A percentile compares a stretch with the other conserved stretches of the same genome.
Conservation (phyloP, 306 rosid species). For the Glycyrrhiza uralensis region DNA sequence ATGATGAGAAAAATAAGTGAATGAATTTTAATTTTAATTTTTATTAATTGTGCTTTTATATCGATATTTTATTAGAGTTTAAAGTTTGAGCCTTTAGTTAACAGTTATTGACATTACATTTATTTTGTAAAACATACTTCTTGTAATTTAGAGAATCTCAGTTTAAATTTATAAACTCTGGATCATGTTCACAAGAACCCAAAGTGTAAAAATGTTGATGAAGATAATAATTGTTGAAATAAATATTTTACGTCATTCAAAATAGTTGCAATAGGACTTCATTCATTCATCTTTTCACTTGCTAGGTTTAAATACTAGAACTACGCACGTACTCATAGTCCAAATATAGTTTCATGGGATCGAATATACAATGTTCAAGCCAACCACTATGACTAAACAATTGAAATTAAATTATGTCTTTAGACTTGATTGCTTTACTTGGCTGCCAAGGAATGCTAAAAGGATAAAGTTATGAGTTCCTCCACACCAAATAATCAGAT, state of each 20-base stretch:
- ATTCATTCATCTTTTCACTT: background rate
- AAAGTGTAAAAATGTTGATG: too few species aligned
- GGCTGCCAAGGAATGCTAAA: background rate
- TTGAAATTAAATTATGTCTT: background rate
- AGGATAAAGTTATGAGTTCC: background rate
- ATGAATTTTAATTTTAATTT: too few species aligned
- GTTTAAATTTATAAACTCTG: background rate
- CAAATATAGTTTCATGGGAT: too few species aligned
- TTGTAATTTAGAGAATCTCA: background rate
- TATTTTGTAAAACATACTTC: too few species aligned
- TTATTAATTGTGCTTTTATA: too few species aligned
- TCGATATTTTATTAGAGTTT: too few species aligned
- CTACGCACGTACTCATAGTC: too few species aligned
- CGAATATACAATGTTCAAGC: background rate
- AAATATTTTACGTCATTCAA: background rate
- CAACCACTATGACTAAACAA: background rate
- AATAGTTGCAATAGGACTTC: background rate
- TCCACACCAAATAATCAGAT: background rate
- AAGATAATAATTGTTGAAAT: background rate
- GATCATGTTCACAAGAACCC: background rate
- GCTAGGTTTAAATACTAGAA: background rate
- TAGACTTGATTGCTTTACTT: background rate
- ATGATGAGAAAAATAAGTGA: too few species aligned
- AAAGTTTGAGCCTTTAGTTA: too few species aligned
- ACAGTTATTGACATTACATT: too few species aligned